Evolutionary conservation across 2,329 filamentous ascomycete genomes (phyloP).

Genomic region (Aspergillus phoenicis): DNA sequence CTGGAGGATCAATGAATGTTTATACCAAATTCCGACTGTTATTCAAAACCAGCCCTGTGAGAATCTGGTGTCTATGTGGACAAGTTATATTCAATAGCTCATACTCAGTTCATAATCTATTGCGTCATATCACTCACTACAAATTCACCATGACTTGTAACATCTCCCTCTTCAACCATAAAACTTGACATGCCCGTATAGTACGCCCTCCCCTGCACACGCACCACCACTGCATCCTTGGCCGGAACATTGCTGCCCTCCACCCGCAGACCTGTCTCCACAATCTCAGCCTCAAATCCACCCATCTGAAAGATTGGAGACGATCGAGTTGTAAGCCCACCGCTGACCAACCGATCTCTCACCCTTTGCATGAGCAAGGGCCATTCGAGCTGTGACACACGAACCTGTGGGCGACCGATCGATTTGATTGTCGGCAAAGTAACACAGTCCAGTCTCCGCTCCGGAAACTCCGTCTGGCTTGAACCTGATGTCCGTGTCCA

Average conservation of each 20-base stretch:
- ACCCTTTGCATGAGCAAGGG: conserved; percentile 38
- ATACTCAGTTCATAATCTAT: background rate
- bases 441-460: conserved; percentile 49
- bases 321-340: conserved; percentile 42
- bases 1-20: too few species aligned
- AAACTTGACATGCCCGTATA: conserved; percentile 36
- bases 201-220: conserved; percentile 36
- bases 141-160: conserved; percentile 24
- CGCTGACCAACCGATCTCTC: conserved; percentile 23
- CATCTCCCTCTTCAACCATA: conserved; percentile 35
- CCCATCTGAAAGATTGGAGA: conserved; percentile 34
- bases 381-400: conserved; percentile 42
- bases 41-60: too few species aligned
- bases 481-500: conserved; percentile 28
- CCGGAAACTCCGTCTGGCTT: conserved; percentile 22
- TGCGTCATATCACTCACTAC: conserved; percentile 16
- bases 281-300: conserved; percentile 30
- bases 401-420: conserved; percentile 48
- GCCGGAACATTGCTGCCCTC: background rate
- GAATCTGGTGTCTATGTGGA: too few species aligned
- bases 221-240: conserved; percentile 26
- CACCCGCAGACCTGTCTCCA: conserved; percentile 12
- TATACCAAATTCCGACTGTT: too few species aligned
- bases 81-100: too few species aligned
- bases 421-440: conserved; percentile 51